Base-by-base conservation (phyloP, 225 moss, liverwort and hornwort genomes). In the Polytrichum formosum region DNA sequence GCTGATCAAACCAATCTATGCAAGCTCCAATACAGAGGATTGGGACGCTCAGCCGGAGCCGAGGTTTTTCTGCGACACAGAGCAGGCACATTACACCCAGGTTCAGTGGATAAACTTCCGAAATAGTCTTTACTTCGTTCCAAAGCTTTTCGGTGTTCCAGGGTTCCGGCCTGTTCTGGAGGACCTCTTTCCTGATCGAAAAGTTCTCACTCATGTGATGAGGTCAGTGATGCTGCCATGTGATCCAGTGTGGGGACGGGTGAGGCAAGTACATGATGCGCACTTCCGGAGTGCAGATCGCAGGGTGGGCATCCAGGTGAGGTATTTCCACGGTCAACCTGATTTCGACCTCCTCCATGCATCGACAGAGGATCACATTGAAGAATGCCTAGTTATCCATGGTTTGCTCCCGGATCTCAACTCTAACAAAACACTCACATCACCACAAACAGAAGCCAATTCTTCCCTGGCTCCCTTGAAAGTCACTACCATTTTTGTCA, bases 61-160 rank as follows among this genome's bases (percentile, higher is more conserved):
- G 22, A 70, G 90, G 18, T 90, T 90, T 26, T 90, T 81, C 33
- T 92, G 91, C 70, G 87, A 90, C 60, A 87, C 85, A 1, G 91
- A 90, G 46, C 91, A 92, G 61, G 72, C 83, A 8, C 87, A 87
- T n/a, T 78, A 85, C 63, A 73, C 81, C 0, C 72, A 75, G 53
- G 87, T 81, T 0, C 61, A 77, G 6, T 92, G 91, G 90, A 69
- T 92, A 26, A 85, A 87, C 30, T 81, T 89, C 61, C 79, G 85
- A 28, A 87, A 85, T 28, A 85, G 79, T 31, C 65, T 87, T 13
- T 90, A 90, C 66, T 90, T 90, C 54, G 59, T 87, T 26, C 85
- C 91, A 17, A 90, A 87, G 75, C 78, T 87, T 2, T 92, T 87
- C 66, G 79, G 85, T 0, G 73, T 92, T 9, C 76, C 87, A 2